Evolutionary conservation across 345 rosid genomes (phyloP), one percentile per base, ranked within the genome.

Genomic region (Microcos paniculata): DNA sequence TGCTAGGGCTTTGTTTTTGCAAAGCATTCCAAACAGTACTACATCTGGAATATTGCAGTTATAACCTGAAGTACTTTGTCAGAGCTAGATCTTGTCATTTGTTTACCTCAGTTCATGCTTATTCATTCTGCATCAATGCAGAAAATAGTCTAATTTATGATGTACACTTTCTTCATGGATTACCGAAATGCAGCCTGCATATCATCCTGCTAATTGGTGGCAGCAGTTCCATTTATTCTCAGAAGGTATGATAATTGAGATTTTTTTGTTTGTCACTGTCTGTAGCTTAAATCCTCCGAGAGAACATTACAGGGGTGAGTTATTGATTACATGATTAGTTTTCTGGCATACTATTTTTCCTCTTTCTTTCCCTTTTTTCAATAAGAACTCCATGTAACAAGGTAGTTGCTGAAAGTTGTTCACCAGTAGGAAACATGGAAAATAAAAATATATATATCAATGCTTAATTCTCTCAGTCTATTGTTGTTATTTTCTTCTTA

Each of bases 1-100:
- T 8, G 82, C 88, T 23, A 92, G 94, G 84, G 89, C 83, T 0
- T 81, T n/a, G 70, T 90, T 96, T 80, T 81, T 91, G 53, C 85
- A 88, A 77, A 85, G 82, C 78, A 91, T 91, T 73, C 91, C 88
- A 65, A 72, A 76, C 56, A 43, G 80, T 72, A 30, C 69, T 0
- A 31, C 79, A 57, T 69, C 76, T 21, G 85, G 76, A 71, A 78
- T 65, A 30, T 74, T 73, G 68, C 75, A 72, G 70, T 75, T 55
- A 40, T 45, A 35, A 58, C 30, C 31, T 38, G 28, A 43, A 31
- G 8, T 38, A 48, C 30, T 19, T 48, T 40, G 71, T 59, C 15
- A 53, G 66, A 68, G 45, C 11, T 56, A 35, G 28, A 45, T 75
- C 16, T 8, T 16, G 52, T 45, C 31, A 40, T 51, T 55, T 46